A percentile compares a stretch with the other conserved stretches of the same genome.
These are phyloP conservation scores for Abrus precatorius DNA, from an alignment of 306 rosid genomes.

Conservation along the genomic window DNA sequence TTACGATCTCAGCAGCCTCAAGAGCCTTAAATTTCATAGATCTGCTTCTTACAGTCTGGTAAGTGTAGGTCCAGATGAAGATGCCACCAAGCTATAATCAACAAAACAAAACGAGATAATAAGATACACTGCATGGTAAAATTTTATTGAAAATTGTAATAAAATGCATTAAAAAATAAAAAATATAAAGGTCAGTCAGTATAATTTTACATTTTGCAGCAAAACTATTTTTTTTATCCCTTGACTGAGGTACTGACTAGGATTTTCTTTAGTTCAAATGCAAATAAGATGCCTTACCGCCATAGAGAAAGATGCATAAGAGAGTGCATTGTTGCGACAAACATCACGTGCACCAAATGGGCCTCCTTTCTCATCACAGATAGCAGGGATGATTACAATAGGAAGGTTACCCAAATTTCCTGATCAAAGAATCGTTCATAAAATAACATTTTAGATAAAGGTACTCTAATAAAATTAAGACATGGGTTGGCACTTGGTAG, in stretches of 20 bases:
- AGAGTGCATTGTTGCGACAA: slow-evolving; percentile 68
- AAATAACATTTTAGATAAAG: slow-evolving; percentile 6
- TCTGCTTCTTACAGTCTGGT: slow-evolving; percentile 61
- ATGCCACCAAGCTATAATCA: slow-evolving; percentile 79
- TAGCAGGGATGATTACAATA: slow-evolving; percentile 82
- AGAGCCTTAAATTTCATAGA: slow-evolving; percentile 60
- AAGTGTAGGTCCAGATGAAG: slow-evolving; percentile 86
- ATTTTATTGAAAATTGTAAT: not conserved
- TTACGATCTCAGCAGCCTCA: slow-evolving; percentile 53
- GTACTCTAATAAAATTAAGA: not conserved
- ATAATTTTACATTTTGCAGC: too few relatives aligned
- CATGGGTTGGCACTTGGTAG: not conserved
- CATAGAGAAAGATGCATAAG: slow-evolving; percentile 94
- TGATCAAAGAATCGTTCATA: slow-evolving; percentile 45
- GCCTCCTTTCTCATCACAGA: slow-evolving; percentile 74
- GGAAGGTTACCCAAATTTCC: slow-evolving; percentile 95
- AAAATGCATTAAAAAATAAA: too few relatives aligned
- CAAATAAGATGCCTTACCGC: slow-evolving; percentile 63
- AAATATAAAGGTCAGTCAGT: too few relatives aligned
- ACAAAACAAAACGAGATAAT: slow-evolving; percentile 14
- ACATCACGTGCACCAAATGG: slow-evolving; percentile 71
- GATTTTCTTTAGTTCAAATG: not conserved
- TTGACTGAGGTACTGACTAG: too few relatives aligned
- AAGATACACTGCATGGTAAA: not conserved
- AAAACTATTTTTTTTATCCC: too few relatives aligned